These are phyloP conservation scores for Fusarium xylarioides DNA, from an alignment of 2,329 filamentous ascomycete genomes.

Conservation along the genomic window DNA sequence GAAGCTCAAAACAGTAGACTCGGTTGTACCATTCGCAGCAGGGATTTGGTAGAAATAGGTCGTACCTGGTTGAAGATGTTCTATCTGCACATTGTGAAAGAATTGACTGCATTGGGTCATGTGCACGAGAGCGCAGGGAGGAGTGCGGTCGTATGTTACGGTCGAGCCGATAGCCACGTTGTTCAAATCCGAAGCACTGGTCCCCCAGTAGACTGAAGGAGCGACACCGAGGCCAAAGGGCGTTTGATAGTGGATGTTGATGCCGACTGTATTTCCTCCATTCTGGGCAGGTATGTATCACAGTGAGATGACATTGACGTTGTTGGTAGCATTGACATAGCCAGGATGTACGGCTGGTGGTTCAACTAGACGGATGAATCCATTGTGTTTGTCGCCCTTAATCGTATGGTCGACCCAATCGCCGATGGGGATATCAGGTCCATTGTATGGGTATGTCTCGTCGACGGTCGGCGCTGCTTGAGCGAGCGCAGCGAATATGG, in stretches of 20 bases:
- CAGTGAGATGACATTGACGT: neutral
- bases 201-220: fast-evolving
- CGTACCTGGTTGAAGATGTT: neutral
- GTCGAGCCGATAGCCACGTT: neutral
- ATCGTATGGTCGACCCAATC: neutral
- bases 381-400: neutral
- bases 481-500: neutral
- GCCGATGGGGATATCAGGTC: neutral
- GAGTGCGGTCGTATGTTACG: neutral
- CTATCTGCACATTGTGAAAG: neutral
- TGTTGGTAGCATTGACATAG: neutral
- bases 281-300: neutral
- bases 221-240: neutral
- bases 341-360: neutral
- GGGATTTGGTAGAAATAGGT: neutral
- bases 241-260: neutral
- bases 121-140: neutral
- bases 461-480: neutral
- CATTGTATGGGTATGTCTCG: neutral
- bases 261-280: neutral
- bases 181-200: neutral
- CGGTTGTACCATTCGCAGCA: neutral
- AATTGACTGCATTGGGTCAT: neutral
- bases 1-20: neutral
- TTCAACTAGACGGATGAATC: neutral